Conservation (phyloP, 1,284 basidiomycete genomes). For the Pyrrhoderma noxium region DNA sequence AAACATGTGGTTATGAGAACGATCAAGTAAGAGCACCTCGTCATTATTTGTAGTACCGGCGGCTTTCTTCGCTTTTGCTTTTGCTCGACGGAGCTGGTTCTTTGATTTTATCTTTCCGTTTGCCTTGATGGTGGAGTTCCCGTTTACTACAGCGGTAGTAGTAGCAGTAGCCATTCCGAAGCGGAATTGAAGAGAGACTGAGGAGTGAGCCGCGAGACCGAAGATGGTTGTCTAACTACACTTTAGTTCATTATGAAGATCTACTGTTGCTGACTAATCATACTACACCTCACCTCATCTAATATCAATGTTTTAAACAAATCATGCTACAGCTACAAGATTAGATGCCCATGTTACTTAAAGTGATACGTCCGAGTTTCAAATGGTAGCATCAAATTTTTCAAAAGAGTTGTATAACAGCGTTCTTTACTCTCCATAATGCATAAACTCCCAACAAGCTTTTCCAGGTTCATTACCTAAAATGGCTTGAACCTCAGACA, state of each 20-base stretch:
- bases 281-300: no score
- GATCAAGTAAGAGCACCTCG: neutral
- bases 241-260: no score
- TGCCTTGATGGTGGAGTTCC: constrained; percentile 20
- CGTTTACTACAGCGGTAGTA: constrained; percentile 19
- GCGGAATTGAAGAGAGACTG: neutral
- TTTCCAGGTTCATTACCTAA: constrained; percentile 81
- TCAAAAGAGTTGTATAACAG: no score
- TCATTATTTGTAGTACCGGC: constrained; percentile 10
- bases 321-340: no score
- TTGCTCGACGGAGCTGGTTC: constrained; percentile 26
- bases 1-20: no score
- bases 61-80: constrained; percentile 26
- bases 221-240: neutral
- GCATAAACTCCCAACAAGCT: constrained; percentile 75
- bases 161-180: constrained; percentile 5
- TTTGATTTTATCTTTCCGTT: constrained; percentile 37
- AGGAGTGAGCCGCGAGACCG: neutral
- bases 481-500: constrained; percentile 62
- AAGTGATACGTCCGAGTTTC: no score
- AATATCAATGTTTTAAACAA: no score
- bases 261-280: no score
- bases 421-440: constrained; percentile 50
- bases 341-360: no score
- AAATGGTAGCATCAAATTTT: no score